Conservation (phyloP, 257 asterid genomes). For the Primulina huaijiensis region DNA sequence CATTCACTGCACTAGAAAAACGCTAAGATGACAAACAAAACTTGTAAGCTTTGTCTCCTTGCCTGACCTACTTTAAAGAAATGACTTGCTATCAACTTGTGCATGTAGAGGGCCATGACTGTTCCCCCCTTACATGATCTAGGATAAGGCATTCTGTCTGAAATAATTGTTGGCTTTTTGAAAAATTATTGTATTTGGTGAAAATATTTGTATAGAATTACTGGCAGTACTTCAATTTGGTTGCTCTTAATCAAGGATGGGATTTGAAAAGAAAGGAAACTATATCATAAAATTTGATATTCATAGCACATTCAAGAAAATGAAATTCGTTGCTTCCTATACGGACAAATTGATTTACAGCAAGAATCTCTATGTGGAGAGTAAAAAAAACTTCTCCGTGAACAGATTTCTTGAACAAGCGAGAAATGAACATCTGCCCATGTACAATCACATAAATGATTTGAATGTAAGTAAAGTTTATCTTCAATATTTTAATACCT, state of each 20-base stretch:
- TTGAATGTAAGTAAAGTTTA: too few relatives aligned
- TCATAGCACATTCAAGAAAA: not conserved
- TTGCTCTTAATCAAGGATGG: not conserved
- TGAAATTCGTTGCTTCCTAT: not conserved
- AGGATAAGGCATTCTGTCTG: constrained; percentile 24
- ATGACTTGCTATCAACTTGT: constrained; percentile 45
- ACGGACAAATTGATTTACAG: not conserved
- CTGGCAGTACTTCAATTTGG: not conserved
- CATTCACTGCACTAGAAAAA: constrained; percentile 34
- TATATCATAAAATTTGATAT: not conserved
- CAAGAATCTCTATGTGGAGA: not conserved
- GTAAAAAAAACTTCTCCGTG: too few relatives aligned
- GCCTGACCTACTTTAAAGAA: constrained; percentile 45
- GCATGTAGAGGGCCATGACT: constrained; percentile 46
- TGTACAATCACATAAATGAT: not conserved
- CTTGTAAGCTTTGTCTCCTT: constrained; percentile 44
- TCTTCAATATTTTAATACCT: not conserved
- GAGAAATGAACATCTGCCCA: too few relatives aligned
- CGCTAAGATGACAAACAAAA: constrained; percentile 34
- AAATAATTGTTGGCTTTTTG: not conserved
- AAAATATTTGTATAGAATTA: too few relatives aligned
- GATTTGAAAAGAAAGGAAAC: not conserved
- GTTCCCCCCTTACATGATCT: constrained; percentile 34
- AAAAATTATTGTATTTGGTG: not conserved
- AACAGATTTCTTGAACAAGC: too few relatives aligned